These are phyloP conservation scores for Andrographis paniculata DNA, from an alignment of 305 asterid species.

Conservation along the genomic window DNA sequence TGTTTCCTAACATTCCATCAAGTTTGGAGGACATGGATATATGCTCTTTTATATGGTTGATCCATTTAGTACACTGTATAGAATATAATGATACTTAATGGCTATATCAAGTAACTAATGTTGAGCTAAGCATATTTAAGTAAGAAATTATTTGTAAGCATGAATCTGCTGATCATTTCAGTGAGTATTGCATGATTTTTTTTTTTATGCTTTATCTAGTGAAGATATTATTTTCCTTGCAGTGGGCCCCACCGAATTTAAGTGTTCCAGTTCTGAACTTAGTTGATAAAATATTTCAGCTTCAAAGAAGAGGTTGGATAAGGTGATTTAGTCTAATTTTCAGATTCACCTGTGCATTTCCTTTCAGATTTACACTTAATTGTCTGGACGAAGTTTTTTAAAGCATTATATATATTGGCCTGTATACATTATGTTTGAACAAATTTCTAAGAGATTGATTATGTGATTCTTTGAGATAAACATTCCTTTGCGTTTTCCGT, in stretches of 20 bases:
- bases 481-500: too few relatives aligned
- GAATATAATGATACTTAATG: background rate
- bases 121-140: background rate
- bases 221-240: slow-evolving; percentile 28
- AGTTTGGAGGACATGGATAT: too few relatives aligned
- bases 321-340: slow-evolving; percentile 41
- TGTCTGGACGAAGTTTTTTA: background rate
- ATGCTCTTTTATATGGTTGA: background rate
- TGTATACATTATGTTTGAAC: background rate
- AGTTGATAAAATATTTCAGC: slow-evolving; percentile 92
- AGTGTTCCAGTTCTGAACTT: slow-evolving; percentile 87
- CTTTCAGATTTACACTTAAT: background rate
- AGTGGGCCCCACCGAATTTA: slow-evolving; percentile 97
- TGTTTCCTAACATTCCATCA: too few relatives aligned
- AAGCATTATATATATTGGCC: background rate
- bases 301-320: slow-evolving; percentile 95
- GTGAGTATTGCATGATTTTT: background rate
- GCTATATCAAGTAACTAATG: background rate
- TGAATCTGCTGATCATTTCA: background rate
- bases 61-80: background rate
- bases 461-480: background rate
- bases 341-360: background rate
- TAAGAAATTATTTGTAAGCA: background rate
- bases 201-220: slow-evolving; percentile 19
- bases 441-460: background rate